Evolutionary conservation across 1,284 basidiomycete species (phyloP).

Genomic region (Cryptococcus deneoformans): DNA sequence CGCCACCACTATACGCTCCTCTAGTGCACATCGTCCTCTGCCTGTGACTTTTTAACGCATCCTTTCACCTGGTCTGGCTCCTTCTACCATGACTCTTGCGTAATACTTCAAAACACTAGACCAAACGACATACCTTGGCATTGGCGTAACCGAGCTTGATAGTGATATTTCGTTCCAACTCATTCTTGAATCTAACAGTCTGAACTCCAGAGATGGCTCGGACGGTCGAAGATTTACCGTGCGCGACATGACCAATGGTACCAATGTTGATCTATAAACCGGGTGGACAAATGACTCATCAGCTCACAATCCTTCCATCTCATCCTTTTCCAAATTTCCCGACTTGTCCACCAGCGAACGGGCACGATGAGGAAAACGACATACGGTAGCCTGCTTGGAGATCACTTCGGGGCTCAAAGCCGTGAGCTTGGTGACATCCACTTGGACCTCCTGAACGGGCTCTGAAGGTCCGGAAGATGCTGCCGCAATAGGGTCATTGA

Average conservation of each 20-base stretch:
- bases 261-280: slow-evolving; percentile 52
- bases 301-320: not conserved
- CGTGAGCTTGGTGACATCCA: slow-evolving; percentile 77
- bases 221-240: slow-evolving; percentile 98
- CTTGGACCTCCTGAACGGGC: slow-evolving; percentile 53
- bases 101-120: not conserved
- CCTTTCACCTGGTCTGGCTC: not conserved
- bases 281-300: not conserved
- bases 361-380: slow-evolving; percentile 9
- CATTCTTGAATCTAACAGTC: slow-evolving; percentile 99
- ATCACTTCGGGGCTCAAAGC: slow-evolving; percentile 96
- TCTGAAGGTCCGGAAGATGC: slow-evolving; percentile 19
- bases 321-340: not conserved
- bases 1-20: no score
- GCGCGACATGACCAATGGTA: slow-evolving; percentile 95
- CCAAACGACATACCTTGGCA: slow-evolving; percentile 70
- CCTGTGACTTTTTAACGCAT: not conserved
- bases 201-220: slow-evolving; percentile 99
- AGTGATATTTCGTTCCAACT: slow-evolving; percentile 96
- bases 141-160: slow-evolving; percentile 99
- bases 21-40: not conserved
- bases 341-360: not conserved
- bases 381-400: slow-evolving; percentile 80
- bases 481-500: slow-evolving; percentile 40
- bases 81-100: not conserved